Conservation (phyloP, 768 basidiomycete genomes). For the Cystofilobasidium bisporidii region DNA sequence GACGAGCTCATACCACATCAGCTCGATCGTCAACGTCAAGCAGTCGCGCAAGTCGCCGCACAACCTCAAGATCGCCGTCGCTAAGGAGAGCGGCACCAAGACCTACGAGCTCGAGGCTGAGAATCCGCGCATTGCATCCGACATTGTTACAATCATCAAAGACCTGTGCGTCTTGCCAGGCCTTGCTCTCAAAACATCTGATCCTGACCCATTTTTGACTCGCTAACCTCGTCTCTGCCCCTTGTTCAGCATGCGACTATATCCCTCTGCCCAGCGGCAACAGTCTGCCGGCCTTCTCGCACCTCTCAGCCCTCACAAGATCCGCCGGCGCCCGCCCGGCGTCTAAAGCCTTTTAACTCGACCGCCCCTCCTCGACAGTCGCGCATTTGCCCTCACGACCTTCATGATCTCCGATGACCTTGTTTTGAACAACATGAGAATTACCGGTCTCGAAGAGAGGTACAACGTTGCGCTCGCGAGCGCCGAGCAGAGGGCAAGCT, state of each 20-base stretch:
- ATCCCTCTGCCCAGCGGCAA: not conserved
- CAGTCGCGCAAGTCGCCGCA: constrained; percentile 67
- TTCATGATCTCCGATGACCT: not conserved
- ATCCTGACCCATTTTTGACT: no score
- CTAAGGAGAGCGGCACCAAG: constrained; percentile 60
- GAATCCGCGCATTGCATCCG: constrained; percentile 66
- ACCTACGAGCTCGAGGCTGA: constrained; percentile 97
- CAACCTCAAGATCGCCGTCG: constrained; percentile 82
- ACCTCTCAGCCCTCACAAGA: not conserved
- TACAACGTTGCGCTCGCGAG: not conserved
- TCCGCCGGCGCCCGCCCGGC: constrained; percentile 3
- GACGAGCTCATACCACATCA: constrained; percentile 86
- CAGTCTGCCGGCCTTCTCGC: not conserved
- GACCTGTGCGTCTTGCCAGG: constrained; percentile 27
- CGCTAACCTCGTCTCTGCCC: no score
- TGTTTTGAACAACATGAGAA: not conserved
- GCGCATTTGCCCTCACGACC: not conserved
- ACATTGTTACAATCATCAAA: constrained; percentile 35
- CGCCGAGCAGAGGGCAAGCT: not conserved
- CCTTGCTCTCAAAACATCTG: no score
- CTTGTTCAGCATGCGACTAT: constrained; percentile 10
- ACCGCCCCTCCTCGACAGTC: no score
- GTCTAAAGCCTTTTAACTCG: not conserved
- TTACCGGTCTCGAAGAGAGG: not conserved
- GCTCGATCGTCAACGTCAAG: constrained; percentile 70